Evolutionary conservation across 306 rosid species (phyloP).

Genomic region (Oemleria cerasiformis): DNA sequence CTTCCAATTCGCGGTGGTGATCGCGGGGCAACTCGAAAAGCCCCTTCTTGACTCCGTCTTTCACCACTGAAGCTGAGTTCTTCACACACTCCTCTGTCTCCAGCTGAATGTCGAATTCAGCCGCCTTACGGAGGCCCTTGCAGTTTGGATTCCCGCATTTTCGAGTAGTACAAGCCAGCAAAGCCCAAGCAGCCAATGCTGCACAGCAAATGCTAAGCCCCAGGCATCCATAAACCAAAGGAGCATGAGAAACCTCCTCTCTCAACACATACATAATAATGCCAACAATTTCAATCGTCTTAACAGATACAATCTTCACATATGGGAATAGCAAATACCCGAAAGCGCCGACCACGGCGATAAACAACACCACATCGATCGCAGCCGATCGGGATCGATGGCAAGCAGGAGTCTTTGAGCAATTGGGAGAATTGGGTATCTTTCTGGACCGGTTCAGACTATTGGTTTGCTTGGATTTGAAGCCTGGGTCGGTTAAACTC

Average conservation of each 20-base stretch:
- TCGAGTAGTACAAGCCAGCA: slow-evolving; percentile 54
- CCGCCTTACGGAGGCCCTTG: slow-evolving; percentile 72
- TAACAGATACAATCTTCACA: slow-evolving; percentile 35
- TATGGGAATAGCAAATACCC: slow-evolving; percentile 73
- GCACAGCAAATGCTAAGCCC: slow-evolving; percentile 57
- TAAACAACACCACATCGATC: slow-evolving; percentile 63
- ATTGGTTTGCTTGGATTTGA: slow-evolving; percentile 47
- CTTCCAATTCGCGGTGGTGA: slow-evolving; percentile 84
- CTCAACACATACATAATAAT: slow-evolving; percentile 40
- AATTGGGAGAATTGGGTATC: slow-evolving; percentile 38
- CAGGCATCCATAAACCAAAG: slow-evolving; percentile 63
- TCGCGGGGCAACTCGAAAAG: slow-evolving; percentile 82
- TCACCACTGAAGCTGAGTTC: slow-evolving; percentile 47
- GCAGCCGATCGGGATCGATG: slow-evolving; percentile 74
- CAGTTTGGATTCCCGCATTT: slow-evolving; percentile 84
- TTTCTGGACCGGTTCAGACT: slow-evolving; percentile 39
- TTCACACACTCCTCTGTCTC: slow-evolving; percentile 96
- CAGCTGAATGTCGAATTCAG: slow-evolving; percentile 89
- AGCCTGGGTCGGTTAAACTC: slow-evolving; percentile 42
- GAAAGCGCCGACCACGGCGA: slow-evolving; percentile 63
- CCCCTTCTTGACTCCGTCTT: slow-evolving; percentile 64
- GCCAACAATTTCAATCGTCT: slow-evolving; percentile 30
- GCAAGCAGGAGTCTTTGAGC: slow-evolving; percentile 55
- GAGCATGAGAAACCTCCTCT: slow-evolving; percentile 69
- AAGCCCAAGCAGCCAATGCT: slow-evolving; percentile 70